These are phyloP conservation scores for Plectosphaerella plurivora DNA, from an alignment of 2,329 filamentous ascomycete species.

Conservation along the genomic window DNA sequence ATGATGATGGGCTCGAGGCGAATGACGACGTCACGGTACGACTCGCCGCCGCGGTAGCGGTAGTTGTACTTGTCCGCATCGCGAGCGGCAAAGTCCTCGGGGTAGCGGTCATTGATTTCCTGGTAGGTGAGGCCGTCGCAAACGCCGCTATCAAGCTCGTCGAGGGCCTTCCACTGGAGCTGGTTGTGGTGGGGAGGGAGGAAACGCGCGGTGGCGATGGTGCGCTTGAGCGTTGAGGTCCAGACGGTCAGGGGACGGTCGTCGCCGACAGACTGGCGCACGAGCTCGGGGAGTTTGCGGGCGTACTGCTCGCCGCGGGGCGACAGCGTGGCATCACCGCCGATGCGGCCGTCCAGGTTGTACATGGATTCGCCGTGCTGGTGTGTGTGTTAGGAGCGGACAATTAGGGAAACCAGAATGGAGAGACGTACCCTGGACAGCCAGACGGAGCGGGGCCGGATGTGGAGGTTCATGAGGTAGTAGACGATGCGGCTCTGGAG, in stretches of 20 bases:
- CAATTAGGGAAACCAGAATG: neutral
- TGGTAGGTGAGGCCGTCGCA: slow-evolving; percentile 96
- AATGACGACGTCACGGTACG: slow-evolving; percentile 93
- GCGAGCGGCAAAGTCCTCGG: slow-evolving; percentile 90
- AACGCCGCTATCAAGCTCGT: slow-evolving; percentile 93
- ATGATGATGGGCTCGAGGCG: slow-evolving; percentile 98
- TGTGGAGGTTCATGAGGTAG: slow-evolving; percentile 97
- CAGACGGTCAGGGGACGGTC: slow-evolving; percentile 58
- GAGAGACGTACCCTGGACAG: slow-evolving; percentile 66
- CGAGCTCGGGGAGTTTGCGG: slow-evolving; percentile 74
- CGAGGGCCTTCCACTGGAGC: slow-evolving; percentile 96
- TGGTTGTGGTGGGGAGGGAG: slow-evolving; percentile 82
- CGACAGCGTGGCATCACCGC: slow-evolving; percentile 85
- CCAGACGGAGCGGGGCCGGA: slow-evolving; percentile 95
- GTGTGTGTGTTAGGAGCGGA: neutral
- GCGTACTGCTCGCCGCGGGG: slow-evolving; percentile 85
- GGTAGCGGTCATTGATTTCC: slow-evolving; percentile 86
- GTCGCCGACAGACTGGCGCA: slow-evolving; percentile 76
- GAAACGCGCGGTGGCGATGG: slow-evolving; percentile 85
- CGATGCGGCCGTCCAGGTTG: slow-evolving; percentile 87
- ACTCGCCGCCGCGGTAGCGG: slow-evolving; percentile 93
- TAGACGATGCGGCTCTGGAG: slow-evolving; percentile 95
- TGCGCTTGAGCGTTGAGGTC: slow-evolving; percentile 67
- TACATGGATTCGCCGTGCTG: slow-evolving; percentile 93
- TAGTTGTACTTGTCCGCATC: slow-evolving; percentile 99